Base-by-base conservation (phyloP, 2,329 filamentous ascomycete species). In the Cordyceps pruinosa region DNA sequence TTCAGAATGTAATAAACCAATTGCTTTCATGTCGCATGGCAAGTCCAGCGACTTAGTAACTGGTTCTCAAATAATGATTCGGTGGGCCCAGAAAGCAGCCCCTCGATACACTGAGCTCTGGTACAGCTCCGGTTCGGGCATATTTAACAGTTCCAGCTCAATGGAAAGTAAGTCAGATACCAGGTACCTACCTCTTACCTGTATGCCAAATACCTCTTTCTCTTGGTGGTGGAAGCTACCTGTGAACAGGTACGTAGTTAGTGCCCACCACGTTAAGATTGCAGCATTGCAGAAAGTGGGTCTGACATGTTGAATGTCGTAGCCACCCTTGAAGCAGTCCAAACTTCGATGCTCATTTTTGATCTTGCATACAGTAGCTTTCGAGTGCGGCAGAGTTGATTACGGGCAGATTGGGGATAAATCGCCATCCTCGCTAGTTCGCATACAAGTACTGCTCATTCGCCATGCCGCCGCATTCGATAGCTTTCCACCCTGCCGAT, bases 231-330 rank as follows among this genome's bases (percentile, higher is more conserved):
- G n/a, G n/a, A 12, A 39, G 6, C 46, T 37, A 32, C 30, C 30
- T 32, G 12, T 12, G 6, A 6, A 32, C n/a, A 39, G n/a, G 35
- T 39, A 39, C 5, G 37, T 41, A 23, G n/a, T 10, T 41, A 23
- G n/a, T 8, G 12, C 9, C 10, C 3, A 19, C 28, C 34, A 32
- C 26, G 21, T 2, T 47, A 55, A 55, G 42, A 47, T 47, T 55
- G 32, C 51, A 42, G 41, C 42, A 28, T 26, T 2, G 6, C 25
- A 26, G 53, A 56, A 56, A 48, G 53, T 56, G 53, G 53, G 53
- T 48, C 53, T 39, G 25, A 9, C 19, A 10, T 28, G 52, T 28
- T 49, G 45, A 55, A 21, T 45, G 51, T 25, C 28, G 30, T 37
- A 32, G 28, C 39, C n/a, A n/a, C n/a, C 41, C 21, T 35, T 28